Percentiles rank a stretch among this genome's conserved stretches.
phyloP scores from a whole-genome alignment of 192 early-diverging fungal genomes.

The Glomus cerebriforme region DNA sequence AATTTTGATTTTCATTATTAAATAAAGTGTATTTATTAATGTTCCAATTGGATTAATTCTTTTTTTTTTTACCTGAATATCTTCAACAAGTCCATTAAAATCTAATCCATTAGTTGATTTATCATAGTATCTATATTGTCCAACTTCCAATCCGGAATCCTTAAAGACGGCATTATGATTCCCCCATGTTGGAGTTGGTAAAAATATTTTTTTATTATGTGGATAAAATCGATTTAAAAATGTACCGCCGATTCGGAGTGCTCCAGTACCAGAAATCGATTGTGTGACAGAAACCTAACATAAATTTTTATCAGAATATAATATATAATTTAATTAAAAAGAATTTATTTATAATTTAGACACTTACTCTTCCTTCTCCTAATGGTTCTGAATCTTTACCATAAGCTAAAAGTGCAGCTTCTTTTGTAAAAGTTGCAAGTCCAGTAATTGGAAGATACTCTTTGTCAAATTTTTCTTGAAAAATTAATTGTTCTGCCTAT shows the following conservation, averaged over 20 bases:
- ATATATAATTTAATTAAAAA: too few relatives aligned
- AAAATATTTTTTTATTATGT: slow-evolving; percentile 82
- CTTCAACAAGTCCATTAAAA: slow-evolving; percentile 88
- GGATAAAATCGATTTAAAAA: slow-evolving; percentile 83
- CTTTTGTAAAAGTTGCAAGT: slow-evolving; percentile 78
- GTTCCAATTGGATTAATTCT: not conserved
- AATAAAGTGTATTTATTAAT: not conserved
- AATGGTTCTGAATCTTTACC: slow-evolving; percentile 73
- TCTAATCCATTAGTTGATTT: slow-evolving; percentile 90
- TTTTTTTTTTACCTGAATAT: slow-evolving; percentile 62
- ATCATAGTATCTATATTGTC: slow-evolving; percentile 94
- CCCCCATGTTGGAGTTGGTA: slow-evolving; percentile 96
- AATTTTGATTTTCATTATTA: not conserved
- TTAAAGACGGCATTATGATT: slow-evolving; percentile 96
- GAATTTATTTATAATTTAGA: too few relatives aligned
- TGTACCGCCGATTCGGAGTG: slow-evolving; percentile 88
- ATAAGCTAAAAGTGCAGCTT: slow-evolving; percentile 83
- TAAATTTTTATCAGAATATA: too few relatives aligned
- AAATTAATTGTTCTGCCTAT: slow-evolving; percentile 81
- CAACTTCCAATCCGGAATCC: slow-evolving; percentile 85
- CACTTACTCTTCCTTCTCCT: slow-evolving; percentile 63
- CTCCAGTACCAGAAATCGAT: slow-evolving; percentile 98
- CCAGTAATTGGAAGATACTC: slow-evolving; percentile 98
- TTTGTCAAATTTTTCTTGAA: slow-evolving; percentile 76
- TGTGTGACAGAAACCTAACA: slow-evolving; percentile 81